A percentile compares a stretch with the other conserved stretches of the same genome.
Conservation (phyloP, 176 grass and related monocot species). For the Zizania latifolia region DNA sequence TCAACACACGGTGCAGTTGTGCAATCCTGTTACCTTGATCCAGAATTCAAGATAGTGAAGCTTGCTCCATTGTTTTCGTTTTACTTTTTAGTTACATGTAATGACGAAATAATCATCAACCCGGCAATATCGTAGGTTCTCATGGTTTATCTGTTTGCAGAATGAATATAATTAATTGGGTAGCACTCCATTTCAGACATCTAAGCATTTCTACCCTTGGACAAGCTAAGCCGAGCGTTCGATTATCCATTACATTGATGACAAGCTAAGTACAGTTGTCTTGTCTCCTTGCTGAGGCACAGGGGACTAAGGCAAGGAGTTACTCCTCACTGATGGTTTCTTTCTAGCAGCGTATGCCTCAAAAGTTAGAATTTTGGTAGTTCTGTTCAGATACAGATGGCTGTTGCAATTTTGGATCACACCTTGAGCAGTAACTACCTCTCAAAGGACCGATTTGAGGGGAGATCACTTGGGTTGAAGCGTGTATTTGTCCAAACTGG, state of each 20-base stretch:
- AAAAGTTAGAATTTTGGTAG: constrained; percentile 26
- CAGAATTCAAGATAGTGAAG: background rate
- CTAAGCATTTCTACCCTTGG: background rate
- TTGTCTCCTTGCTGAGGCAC: background rate
- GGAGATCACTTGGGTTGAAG: constrained; percentile 35
- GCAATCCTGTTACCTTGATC: background rate
- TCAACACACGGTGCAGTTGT: background rate
- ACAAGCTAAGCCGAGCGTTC: background rate
- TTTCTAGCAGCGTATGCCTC: constrained; percentile 26
- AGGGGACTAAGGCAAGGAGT: constrained; percentile 20
- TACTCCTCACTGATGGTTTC: background rate
- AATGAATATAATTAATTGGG: background rate
- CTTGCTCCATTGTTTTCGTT: background rate
- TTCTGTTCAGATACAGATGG: constrained; percentile 51
- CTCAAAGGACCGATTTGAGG: constrained; percentile 32
- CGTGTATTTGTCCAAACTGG: constrained; percentile 68
- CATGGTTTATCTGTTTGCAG: background rate
- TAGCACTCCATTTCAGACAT: background rate
- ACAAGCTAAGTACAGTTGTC: background rate
- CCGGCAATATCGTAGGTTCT: background rate
- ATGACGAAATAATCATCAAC: background rate
- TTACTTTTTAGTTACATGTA: background rate
- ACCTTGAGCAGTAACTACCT: constrained; percentile 20
- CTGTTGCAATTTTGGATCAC: constrained; percentile 40
- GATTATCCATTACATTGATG: background rate